Percentiles rank a stretch among this genome's conserved stretches.
Evolutionary conservation across 1,284 basidiomycete species (phyloP).

Genomic region (Ganoderma meredithae): DNA sequence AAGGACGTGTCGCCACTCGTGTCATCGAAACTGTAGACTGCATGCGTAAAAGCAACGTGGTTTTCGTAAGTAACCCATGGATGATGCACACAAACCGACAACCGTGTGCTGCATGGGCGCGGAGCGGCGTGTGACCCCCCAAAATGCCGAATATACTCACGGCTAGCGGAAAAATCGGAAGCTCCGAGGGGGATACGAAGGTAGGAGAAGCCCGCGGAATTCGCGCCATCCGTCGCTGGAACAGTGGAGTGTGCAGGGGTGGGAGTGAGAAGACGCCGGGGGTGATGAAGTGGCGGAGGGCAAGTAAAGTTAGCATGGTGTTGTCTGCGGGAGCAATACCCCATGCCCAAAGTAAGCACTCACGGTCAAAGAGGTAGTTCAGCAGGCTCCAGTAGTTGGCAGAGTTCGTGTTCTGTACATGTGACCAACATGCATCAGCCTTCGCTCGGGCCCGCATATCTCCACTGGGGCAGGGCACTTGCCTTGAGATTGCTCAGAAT

Average conservation of each 20-base stretch:
- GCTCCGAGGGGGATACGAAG: constrained; percentile 59
- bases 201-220: constrained; percentile 56
- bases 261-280: constrained; percentile 8
- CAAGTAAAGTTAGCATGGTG: background rate
- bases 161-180: constrained; percentile 49
- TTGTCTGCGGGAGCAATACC: constrained; percentile 9
- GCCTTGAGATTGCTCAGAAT: constrained; percentile 56
- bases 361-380: constrained; percentile 54
- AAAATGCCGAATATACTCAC: constrained; percentile 24
- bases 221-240: constrained; percentile 52
- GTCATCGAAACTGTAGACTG: constrained; percentile 59
- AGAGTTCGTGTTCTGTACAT: constrained; percentile 46
- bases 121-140: background rate
- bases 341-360: constrained; percentile 25
- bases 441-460: constrained; percentile 5
- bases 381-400: constrained; percentile 54
- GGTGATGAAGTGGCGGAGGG: background rate
- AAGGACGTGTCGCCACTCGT: constrained; percentile 52
- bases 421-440: background rate
- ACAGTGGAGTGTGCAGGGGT: too few species aligned
- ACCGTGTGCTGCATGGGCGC: constrained; percentile 8
- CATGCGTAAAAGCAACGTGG: constrained; percentile 28
- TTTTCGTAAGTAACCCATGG: constrained; percentile 16
- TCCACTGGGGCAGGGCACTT: constrained; percentile 13
- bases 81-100: constrained; percentile 12